Evolutionary conservation across 2,329 filamentous ascomycete genomes (phyloP).

Genomic region (Epicoccum sorghinum): DNA sequence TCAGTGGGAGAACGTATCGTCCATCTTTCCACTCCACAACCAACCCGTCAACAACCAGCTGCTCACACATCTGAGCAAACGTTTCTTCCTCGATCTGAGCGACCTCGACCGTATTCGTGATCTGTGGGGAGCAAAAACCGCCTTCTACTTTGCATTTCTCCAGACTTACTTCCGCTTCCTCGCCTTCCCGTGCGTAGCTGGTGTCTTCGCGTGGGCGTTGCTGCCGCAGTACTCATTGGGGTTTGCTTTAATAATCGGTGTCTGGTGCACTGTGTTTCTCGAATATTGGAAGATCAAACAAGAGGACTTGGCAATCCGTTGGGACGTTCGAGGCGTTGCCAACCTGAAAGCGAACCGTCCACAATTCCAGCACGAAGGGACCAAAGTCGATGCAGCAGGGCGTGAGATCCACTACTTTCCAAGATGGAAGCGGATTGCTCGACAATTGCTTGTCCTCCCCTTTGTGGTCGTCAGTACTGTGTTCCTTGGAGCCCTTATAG

Average conservation of each 20-base stretch:
- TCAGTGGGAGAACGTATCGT: conserved; percentile 74
- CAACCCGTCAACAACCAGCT: conserved; percentile 75
- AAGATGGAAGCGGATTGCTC: conserved; percentile 36
- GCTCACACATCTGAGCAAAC: conserved; percentile 76
- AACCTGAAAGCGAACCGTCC: conserved; percentile 40
- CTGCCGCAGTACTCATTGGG: conserved; percentile 39
- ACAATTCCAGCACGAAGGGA: conserved; percentile 34
- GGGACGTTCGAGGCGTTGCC: conserved; percentile 40
- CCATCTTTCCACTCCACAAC: conserved; percentile 81
- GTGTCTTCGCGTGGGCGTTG: conserved; percentile 39
- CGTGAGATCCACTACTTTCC: conserved; percentile 37
- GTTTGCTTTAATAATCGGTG: conserved; percentile 39
- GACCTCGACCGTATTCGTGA: conserved; percentile 78
- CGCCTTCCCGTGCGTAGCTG: conserved; percentile 38
- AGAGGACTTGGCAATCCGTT: conserved; percentile 40
- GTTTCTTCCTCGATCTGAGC: conserved; percentile 68
- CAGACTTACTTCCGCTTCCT: conserved; percentile 43
- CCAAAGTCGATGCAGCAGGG: conserved; percentile 33
- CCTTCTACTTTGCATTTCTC: conserved; percentile 46
- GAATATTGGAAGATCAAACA: conserved; percentile 46
- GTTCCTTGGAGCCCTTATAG: conserved; percentile 36
- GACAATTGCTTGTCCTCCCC: conserved; percentile 40
- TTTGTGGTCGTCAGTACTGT: conserved; percentile 38
- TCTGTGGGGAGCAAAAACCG: conserved; percentile 73
- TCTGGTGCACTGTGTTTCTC: conserved; percentile 44